Percentiles rank a stretch among this genome's conserved stretches.
Conservation (phyloP, 352 stramenopile species). For the Aphanomyces cochlioides region DNA sequence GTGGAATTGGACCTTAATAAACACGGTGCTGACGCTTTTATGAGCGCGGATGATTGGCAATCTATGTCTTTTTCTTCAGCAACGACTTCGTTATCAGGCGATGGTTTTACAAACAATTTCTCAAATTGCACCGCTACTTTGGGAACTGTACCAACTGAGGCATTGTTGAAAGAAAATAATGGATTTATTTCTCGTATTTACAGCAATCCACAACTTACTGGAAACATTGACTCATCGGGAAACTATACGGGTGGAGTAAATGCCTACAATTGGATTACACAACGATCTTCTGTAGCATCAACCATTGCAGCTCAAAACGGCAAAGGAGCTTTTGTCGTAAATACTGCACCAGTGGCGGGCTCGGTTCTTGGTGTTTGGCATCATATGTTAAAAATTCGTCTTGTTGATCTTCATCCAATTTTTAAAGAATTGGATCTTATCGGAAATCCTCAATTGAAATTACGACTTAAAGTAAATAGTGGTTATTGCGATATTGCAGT, state of each 20-base stretch:
- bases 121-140: slow-evolving; percentile 12
- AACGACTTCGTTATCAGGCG: slow-evolving; percentile 15
- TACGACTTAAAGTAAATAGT: slow-evolving; percentile 23
- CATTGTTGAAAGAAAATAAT: neutral
- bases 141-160: no score
- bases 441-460: slow-evolving; percentile 32
- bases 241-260: neutral
- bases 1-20: slow-evolving; percentile 38
- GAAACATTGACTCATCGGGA: slow-evolving; percentile 1
- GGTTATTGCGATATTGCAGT: slow-evolving; percentile 25
- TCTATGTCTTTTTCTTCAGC: slow-evolving; percentile 17
- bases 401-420: slow-evolving; percentile 31
- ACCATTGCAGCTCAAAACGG: slow-evolving; percentile 8
- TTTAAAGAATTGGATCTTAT: slow-evolving; percentile 36
- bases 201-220: slow-evolving; percentile 26
- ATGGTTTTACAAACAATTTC: slow-evolving; percentile 33
- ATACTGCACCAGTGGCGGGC: slow-evolving; percentile 22
- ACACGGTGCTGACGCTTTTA: slow-evolving; percentile 36
- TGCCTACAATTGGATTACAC: neutral
- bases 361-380: slow-evolving; percentile 25
- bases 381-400: slow-evolving; percentile 34
- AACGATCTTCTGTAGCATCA: neutral
- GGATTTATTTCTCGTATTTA: neutral
- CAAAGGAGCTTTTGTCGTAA: slow-evolving; percentile 7
- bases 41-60: slow-evolving; percentile 33